Evolutionary conservation across 805 yeast genomes (phyloP).

Genomic region (Millerozyma miso): DNA sequence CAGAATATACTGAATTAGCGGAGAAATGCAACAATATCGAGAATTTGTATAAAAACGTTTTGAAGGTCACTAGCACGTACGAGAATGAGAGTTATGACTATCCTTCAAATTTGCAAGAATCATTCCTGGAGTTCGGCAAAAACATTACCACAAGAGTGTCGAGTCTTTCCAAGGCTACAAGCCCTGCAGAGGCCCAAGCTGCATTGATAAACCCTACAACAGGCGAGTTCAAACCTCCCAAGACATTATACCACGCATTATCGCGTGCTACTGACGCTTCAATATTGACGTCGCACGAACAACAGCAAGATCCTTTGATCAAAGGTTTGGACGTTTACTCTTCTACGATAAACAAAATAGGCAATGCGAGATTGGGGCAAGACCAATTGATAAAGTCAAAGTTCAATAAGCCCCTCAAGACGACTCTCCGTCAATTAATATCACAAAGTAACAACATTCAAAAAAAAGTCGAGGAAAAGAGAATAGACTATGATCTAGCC

Average conservation of each 20-base stretch:
- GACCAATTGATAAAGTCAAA: conserved; percentile 67
- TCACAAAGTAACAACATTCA: conserved; percentile 65
- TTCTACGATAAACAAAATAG: conserved; percentile 66
- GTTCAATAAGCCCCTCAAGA: conserved; percentile 63
- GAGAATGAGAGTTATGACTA: conserved; percentile 80
- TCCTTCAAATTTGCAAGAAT: conserved; percentile 71
- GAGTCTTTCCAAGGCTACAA: conserved; percentile 65
- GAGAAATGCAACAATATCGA: conserved; percentile 38
- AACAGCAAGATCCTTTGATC: conserved; percentile 46
- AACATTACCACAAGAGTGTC: conserved; percentile 59
- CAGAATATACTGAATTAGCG: conserved; percentile 60
- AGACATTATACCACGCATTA: conserved; percentile 78
- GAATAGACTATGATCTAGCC: conserved; percentile 77
- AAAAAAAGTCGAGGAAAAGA: conserved; percentile 69
- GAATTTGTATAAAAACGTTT: conserved; percentile 37
- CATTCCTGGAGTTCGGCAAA: conserved; percentile 69
- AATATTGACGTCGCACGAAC: conserved; percentile 34
- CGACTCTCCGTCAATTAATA: conserved; percentile 58
- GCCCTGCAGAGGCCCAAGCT: conserved; percentile 80
- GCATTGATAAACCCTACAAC: conserved; percentile 45
- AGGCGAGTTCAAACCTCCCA: conserved; percentile 55
- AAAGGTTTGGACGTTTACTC: conserved; percentile 65
- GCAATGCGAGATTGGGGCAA: conserved; percentile 78
- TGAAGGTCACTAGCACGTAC: conserved; percentile 47
- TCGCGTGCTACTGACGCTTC: conserved; percentile 68